These are phyloP conservation scores for Leccinum ochraceum DNA, from an alignment of 768 basidiomycete genomes.

Conservation along the genomic window DNA sequence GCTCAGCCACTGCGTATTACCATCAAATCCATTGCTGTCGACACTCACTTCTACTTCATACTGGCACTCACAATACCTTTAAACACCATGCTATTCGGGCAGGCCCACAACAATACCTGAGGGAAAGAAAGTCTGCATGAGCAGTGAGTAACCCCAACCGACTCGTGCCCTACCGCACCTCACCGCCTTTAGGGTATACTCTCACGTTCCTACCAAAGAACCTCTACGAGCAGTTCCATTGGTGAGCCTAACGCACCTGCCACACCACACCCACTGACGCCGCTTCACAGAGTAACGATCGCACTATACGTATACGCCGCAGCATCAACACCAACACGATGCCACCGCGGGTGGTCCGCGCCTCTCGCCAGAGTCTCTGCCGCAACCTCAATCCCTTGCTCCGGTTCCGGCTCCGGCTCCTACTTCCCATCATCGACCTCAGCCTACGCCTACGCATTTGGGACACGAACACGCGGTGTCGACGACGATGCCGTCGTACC, in stretches of 20 bases:
- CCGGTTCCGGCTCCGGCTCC: background rate
- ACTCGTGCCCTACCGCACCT: background rate
- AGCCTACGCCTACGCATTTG: conserved; percentile 8
- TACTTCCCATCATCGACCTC: background rate
- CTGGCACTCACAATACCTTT: no score
- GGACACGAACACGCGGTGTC: conserved; percentile 19
- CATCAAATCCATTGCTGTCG: no score
- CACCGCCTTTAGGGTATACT: conserved; percentile 73
- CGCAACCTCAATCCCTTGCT: background rate
- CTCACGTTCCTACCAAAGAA: conserved; percentile 90
- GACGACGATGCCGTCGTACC: conserved; percentile 13
- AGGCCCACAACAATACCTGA: conserved; percentile 23
- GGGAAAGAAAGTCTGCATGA: no score
- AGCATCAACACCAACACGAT: conserved; percentile 6
- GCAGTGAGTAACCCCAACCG: conserved; percentile 57
- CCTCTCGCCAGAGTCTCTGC: conserved; percentile 1
- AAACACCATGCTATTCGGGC: no score
- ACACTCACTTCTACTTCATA: no score
- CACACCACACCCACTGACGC: conserved; percentile 1
- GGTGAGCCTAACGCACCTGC: conserved; percentile 43
- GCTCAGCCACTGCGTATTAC: no score
- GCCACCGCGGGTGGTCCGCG: conserved; percentile 6
- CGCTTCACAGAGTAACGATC: conserved; percentile 45
- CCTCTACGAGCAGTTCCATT: conserved; percentile 90
- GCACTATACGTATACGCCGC: conserved; percentile 30